Conservation (phyloP, 768 basidiomycete genomes). For the Agaricus subrufescens region DNA sequence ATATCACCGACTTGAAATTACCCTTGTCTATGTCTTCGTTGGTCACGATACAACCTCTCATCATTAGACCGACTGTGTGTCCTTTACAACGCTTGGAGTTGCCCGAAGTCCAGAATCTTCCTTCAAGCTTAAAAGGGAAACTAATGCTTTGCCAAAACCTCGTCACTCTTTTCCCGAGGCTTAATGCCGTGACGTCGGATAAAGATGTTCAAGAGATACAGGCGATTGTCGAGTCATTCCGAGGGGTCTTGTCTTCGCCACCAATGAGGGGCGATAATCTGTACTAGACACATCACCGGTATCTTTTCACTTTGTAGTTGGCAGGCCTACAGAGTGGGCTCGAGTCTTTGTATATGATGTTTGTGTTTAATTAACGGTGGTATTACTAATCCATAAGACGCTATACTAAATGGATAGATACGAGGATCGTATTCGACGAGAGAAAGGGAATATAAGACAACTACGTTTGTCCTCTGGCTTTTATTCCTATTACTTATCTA, state of each 20-base stretch:
- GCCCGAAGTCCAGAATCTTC: background rate
- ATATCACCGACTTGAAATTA: background rate
- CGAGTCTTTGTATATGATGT: too few species aligned
- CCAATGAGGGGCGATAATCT: background rate
- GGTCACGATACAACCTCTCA: background rate
- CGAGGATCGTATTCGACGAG: too few species aligned
- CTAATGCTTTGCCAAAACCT: background rate
- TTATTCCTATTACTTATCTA: too few species aligned
- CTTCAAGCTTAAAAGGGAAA: background rate
- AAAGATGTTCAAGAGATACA: background rate
- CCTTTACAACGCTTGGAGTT: constrained; percentile 1
- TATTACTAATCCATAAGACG: too few species aligned
- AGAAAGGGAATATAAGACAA: too few species aligned
- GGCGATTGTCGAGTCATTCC: background rate
- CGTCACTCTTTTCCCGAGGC: background rate
- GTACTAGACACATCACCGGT: background rate
- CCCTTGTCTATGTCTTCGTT: background rate
- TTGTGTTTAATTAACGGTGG: too few species aligned
- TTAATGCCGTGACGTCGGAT: background rate
- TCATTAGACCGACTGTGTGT: background rate
- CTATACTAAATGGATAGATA: too few species aligned
- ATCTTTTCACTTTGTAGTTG: background rate
- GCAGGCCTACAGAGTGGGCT: background rate
- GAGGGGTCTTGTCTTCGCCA: background rate
- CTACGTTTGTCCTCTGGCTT: too few species aligned